Conservation (phyloP, 2,329 filamentous ascomycete genomes). For the Aspergillus udagawae region DNA sequence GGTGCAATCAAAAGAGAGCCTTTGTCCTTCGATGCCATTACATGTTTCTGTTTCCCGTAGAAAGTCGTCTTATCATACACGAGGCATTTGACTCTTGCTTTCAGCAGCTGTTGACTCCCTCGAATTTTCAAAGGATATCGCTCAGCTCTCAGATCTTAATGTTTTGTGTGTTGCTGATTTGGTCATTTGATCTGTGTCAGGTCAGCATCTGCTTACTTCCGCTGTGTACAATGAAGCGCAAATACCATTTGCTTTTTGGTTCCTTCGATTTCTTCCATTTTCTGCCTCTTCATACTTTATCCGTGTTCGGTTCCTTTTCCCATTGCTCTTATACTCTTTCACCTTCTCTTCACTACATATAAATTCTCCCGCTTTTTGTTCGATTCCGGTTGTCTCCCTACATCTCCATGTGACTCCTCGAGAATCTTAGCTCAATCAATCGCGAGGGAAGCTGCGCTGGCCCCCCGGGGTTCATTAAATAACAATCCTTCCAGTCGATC, state of each 20-base stretch:
- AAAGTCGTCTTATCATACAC: constrained; percentile 9
- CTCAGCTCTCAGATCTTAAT: not conserved
- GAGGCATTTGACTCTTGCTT: constrained; percentile 13
- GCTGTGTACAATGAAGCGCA: constrained; percentile 40
- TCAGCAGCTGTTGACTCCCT: constrained; percentile 1
- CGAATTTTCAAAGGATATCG: not conserved
- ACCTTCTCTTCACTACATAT: constrained; percentile 4
- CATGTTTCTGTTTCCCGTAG: constrained; percentile 14
- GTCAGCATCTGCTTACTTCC: constrained; percentile 11
- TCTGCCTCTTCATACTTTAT: constrained; percentile 13
- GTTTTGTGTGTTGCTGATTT: constrained; percentile 14
- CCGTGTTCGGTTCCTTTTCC: constrained; percentile 6
- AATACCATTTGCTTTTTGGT: constrained; percentile 34
- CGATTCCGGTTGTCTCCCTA: not conserved
- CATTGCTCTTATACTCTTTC: constrained; percentile 12
- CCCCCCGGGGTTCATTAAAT: constrained; percentile 1
- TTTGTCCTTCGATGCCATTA: constrained; percentile 3
- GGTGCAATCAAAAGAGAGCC: constrained; percentile 2
- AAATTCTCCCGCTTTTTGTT: not conserved
- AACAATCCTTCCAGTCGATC: constrained; percentile 2
- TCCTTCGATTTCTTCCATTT: constrained; percentile 18
- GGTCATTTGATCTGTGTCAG: constrained; percentile 11
- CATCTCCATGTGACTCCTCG: not conserved
- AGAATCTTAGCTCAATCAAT: constrained; percentile 2
- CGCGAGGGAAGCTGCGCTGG: constrained; percentile 12